phyloP scores from a whole-genome alignment of 768 basidiomycete genomes.

The Cantharellus cinnabarinus region DNA sequence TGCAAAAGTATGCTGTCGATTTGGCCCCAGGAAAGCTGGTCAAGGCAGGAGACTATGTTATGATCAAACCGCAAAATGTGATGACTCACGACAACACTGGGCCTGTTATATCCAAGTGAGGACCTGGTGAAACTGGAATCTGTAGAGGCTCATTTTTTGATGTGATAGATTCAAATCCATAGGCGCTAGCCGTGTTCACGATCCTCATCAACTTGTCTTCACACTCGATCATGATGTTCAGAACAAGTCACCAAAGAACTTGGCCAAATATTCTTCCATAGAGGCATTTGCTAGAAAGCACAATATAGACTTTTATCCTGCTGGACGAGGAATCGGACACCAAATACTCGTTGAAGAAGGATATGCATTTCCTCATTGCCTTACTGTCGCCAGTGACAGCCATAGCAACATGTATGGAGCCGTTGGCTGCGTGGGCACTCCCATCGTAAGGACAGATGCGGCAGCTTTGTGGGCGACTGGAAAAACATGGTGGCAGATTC shows the following conservation, averaged over 20 bases:
- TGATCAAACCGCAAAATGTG: constrained; percentile 96
- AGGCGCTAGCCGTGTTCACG: constrained; percentile 64
- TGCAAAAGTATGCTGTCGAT: constrained; percentile 91
- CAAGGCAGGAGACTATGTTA: constrained; percentile 95
- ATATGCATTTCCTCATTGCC: constrained; percentile 86
- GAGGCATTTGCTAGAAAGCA: constrained; percentile 77
- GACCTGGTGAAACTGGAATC: neutral
- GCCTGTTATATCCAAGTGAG: constrained; percentile 91
- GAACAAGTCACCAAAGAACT: constrained; percentile 77
- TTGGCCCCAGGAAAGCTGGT: constrained; percentile 60
- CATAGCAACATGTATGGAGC: constrained; percentile 99
- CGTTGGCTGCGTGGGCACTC: constrained; percentile 90
- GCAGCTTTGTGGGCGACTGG: constrained; percentile 96
- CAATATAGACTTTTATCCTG: constrained; percentile 85
- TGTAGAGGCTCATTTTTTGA: neutral
- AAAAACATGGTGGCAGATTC: constrained; percentile 99
- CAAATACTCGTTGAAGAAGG: constrained; percentile 96
- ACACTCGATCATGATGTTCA: constrained; percentile 98
- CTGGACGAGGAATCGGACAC: constrained; percentile 93
- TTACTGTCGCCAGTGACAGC: constrained; percentile 91
- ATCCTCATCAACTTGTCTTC: constrained; percentile 76
- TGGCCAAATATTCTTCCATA: constrained; percentile 79
- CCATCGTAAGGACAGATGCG: constrained; percentile 88
- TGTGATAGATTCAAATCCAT: constrained; percentile 73
- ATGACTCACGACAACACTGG: constrained; percentile 99